Conservation (phyloP, 2,329 filamentous ascomycete species). For the Pestalotiopsis fici region DNA sequence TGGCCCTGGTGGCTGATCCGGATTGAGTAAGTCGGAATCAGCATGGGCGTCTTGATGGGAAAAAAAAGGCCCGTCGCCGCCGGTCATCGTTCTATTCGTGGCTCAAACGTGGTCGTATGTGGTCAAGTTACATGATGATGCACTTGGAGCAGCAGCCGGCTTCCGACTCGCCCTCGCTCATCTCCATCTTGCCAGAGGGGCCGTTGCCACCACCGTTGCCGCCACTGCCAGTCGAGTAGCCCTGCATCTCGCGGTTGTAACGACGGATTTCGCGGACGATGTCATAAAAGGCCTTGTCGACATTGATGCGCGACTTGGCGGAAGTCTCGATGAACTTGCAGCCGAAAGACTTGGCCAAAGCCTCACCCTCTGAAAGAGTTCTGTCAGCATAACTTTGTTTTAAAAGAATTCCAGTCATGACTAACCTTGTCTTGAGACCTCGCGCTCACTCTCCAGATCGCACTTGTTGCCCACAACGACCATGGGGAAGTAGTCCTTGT, state of each 20-base stretch:
- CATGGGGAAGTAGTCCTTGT: constrained; percentile 99
- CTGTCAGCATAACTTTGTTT: neutral
- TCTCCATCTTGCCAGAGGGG: constrained; percentile 74
- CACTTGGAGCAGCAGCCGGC: constrained; percentile 85
- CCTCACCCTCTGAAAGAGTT: constrained; percentile 75
- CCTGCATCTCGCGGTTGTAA: constrained; percentile 98
- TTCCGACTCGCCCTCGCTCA: constrained; percentile 68
- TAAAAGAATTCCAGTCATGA: neutral
- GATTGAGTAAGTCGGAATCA: neutral
- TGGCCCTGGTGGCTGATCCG: neutral
- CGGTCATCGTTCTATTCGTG: constrained; percentile 5
- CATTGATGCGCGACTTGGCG: constrained; percentile 96
- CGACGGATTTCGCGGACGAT: constrained; percentile 96
- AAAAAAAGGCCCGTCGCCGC: neutral
- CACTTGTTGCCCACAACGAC: constrained; percentile 99
- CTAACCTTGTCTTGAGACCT: constrained; percentile 78
- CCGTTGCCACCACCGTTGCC: constrained; percentile 62
- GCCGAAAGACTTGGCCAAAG: constrained; percentile 80
- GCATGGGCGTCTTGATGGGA: neutral
- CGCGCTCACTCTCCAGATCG: constrained; percentile 90
- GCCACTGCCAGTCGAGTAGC: constrained; percentile 73
- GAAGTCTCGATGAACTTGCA: constrained; percentile 99
- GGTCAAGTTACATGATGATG: constrained; percentile 73
- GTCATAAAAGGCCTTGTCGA: constrained; percentile 98
- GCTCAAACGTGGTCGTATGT: neutral